Evolutionary conservation across 257 asterid species (phyloP).

Genomic region (Capsicum baccatum): DNA sequence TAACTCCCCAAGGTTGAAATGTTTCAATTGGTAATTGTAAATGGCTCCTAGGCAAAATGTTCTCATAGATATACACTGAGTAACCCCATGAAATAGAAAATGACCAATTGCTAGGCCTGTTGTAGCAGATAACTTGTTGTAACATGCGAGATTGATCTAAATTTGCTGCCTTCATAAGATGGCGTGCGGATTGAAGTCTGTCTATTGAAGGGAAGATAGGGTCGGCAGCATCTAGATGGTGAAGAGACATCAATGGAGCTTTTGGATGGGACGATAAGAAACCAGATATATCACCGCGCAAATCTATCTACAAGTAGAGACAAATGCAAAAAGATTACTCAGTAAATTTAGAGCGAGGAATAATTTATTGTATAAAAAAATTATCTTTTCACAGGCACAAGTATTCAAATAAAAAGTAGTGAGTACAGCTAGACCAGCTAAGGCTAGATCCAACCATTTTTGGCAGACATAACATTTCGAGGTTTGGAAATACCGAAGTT

Average conservation of each 20-base stretch:
- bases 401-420: background rate
- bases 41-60: slow-evolving; percentile 54
- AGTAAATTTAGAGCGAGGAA: background rate
- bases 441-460: background rate
- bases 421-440: background rate
- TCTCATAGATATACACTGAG: slow-evolving; percentile 65
- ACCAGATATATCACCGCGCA: slow-evolving; percentile 71
- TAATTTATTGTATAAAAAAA: background rate
- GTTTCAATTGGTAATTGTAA: slow-evolving; percentile 71
- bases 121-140: slow-evolving; percentile 75
- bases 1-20: slow-evolving; percentile 46
- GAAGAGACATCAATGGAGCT: slow-evolving; percentile 68
- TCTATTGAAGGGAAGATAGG: slow-evolving; percentile 70
- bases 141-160: slow-evolving; percentile 68
- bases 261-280: slow-evolving; percentile 69
- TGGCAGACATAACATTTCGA: background rate
- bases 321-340: background rate
- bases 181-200: slow-evolving; percentile 52
- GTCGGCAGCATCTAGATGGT: slow-evolving; percentile 64
- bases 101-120: slow-evolving; percentile 58
- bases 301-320: slow-evolving; percentile 54
- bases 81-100: slow-evolving; percentile 88
- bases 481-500: too few species aligned
- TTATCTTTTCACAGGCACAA: background rate
- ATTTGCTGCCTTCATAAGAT: slow-evolving; percentile 74